Evolutionary conservation across 2,329 filamentous ascomycete genomes (phyloP), one percentile per base, ranked within the genome.

Genomic region (Didymosphaeria variabile): DNA sequence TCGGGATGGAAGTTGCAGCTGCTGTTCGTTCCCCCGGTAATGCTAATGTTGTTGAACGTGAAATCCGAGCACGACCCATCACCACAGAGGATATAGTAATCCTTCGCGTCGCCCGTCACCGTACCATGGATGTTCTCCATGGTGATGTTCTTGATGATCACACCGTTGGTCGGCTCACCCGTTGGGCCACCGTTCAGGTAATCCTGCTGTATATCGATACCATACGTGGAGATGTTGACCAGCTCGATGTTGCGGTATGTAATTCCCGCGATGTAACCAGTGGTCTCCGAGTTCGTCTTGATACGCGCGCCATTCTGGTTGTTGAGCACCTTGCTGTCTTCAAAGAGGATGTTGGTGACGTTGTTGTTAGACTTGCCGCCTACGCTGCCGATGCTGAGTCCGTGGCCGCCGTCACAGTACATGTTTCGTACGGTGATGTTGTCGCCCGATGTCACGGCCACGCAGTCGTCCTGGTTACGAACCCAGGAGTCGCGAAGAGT

Each of bases 391-490:
- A 88, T 86, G 40, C 84, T 85, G 3, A 88, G 76, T 45, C 85
- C 86, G 67, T 86, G 84, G 26, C 83, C 82, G 21, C 83, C 83
- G 3, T 78, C 77, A 69, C 83, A 85, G 31, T 79, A 73, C 47
- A 79, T 79, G 52, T 78, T 78, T 9, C 52, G 58, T 23, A 75
- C 69, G 4, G 54, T 58, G 49, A 76, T 71, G 50, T 70, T 66
- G n/a, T 55, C 80, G 52, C 85, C 85, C 2, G 82, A 85, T 72
- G 86, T 87, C 58, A 87, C 75, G 8, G 85, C 85, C 1, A 87
- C 72, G 64, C 85, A 87, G 67, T 87, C 85, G 62, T 87, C 85
- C 72, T 87, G 85, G 74, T 87, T 87, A 64, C 82, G 77, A 17
- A 87, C 80, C 17, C 70, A 77, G 12, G 82, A 82, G 32, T 80